Evolutionary conservation across 1,284 basidiomycete species (phyloP).

Genomic region (Puccinia coronata): DNA sequence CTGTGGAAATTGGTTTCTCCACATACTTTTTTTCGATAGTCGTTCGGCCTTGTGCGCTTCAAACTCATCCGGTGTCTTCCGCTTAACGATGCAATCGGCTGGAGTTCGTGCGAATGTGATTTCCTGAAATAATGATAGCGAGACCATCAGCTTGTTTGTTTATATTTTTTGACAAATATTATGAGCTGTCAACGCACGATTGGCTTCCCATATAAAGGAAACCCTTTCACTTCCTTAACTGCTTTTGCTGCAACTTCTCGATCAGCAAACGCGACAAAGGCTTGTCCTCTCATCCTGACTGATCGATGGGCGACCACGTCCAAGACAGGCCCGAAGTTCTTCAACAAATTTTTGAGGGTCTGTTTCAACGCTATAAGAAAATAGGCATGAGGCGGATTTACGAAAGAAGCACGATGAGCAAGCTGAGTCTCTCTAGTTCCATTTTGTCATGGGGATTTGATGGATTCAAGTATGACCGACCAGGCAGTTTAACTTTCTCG

Average conservation of each 20-base stretch:
- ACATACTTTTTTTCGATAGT: constrained; percentile 77
- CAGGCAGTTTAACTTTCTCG: constrained; percentile 86
- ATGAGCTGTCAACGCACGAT: constrained; percentile 67
- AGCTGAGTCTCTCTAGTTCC: neutral
- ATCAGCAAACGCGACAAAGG: constrained; percentile 87
- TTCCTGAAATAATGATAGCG: constrained; percentile 66
- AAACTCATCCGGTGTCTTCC: constrained; percentile 67
- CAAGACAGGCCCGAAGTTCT: constrained; percentile 84
- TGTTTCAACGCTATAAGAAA: constrained; percentile 73
- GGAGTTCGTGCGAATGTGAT: constrained; percentile 84
- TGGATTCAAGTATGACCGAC: constrained; percentile 61
- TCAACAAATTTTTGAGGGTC: constrained; percentile 84
- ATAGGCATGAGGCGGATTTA: neutral
- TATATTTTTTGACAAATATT: neutral
- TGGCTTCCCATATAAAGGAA: constrained; percentile 93
- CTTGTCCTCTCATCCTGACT: constrained; percentile 95
- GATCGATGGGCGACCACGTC: constrained; percentile 91
- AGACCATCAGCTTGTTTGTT: neutral
- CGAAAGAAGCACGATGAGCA: constrained; percentile 26
- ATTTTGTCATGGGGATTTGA: neutral
- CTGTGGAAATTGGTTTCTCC: too few species aligned
- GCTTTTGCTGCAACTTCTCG: constrained; percentile 81
- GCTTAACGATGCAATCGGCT: constrained; percentile 79
- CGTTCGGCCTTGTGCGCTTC: constrained; percentile 75
- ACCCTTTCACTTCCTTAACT: constrained; percentile 84